A percentile compares a stretch with the other conserved stretches of the same genome.
Evolutionary conservation across 305 asterid genomes (phyloP).

Genomic region (Andrographis paniculata): DNA sequence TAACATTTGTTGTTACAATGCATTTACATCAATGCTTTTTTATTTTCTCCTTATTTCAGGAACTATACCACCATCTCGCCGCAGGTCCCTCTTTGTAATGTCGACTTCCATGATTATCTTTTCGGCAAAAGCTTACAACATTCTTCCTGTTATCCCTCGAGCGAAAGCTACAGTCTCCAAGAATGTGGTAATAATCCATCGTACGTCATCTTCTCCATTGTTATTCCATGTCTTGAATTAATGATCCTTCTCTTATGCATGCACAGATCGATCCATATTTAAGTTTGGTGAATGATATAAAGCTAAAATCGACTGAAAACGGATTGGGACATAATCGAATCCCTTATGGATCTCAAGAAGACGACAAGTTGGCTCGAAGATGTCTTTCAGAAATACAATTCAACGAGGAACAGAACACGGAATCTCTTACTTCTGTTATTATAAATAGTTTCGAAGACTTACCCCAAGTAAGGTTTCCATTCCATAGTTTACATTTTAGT

Average conservation of each 20-base stretch:
- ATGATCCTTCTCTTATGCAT: constrained; percentile 18
- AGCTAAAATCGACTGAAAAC: constrained; percentile 52
- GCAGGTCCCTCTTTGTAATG: constrained; percentile 84
- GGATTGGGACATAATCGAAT: constrained; percentile 31
- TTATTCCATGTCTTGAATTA: neutral
- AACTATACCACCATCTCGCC: constrained; percentile 70
- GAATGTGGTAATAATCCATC: constrained; percentile 38
- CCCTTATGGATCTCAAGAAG: constrained; percentile 77
- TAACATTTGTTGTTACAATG: neutral
- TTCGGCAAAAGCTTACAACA: constrained; percentile 66
- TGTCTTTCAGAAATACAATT: constrained; percentile 60
- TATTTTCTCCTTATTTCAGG: constrained; percentile 38
- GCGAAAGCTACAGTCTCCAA: constrained; percentile 49
- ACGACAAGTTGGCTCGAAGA: constrained; percentile 54
- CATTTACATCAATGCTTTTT: neutral
- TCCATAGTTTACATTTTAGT: constrained; percentile 2
- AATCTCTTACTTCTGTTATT: constrained; percentile 58
- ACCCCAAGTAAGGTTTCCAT: constrained; percentile 34
- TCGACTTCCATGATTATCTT: constrained; percentile 85
- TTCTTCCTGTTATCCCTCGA: constrained; percentile 47
- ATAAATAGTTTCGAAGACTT: constrained; percentile 46
- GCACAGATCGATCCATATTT: constrained; percentile 88
- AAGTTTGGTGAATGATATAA: constrained; percentile 70
- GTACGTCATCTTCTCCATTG: constrained; percentile 4
- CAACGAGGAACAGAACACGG: constrained; percentile 47